Percentiles rank a stretch among this genome's conserved stretches.
phyloP scores from a whole-genome alignment of 176 grass and related monocot species.

The Oryza punctata region DNA sequence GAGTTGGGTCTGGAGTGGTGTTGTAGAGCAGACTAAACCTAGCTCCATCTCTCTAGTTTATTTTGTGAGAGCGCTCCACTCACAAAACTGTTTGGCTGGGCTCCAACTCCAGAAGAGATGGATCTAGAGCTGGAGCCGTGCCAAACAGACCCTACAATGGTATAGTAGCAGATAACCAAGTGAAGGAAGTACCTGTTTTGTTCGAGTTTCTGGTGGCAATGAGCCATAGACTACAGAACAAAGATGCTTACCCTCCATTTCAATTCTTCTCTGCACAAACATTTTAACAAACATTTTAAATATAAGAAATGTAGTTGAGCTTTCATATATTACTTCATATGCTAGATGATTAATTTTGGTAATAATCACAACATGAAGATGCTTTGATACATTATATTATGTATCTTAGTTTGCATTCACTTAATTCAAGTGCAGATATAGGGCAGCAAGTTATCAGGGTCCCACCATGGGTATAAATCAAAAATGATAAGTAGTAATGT shows the following conservation, averaged over 20 bases:
- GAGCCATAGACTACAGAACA: slow-evolving; percentile 99
- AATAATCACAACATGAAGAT: slow-evolving; percentile 7
- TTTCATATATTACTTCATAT: slow-evolving; percentile 28
- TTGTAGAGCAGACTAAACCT: too few relatives aligned
- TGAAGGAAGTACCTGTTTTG: slow-evolving; percentile 71
- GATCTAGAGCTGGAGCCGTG: too few relatives aligned
- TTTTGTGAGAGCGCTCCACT: too few relatives aligned
- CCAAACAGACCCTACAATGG: too few relatives aligned
- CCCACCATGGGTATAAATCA: slow-evolving; percentile 3
- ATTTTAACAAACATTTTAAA: slow-evolving; percentile 30
- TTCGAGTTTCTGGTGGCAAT: slow-evolving; percentile 94
- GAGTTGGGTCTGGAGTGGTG: too few relatives aligned
- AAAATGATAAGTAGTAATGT: slow-evolving; percentile 4
- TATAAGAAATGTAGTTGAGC: slow-evolving; percentile 30
- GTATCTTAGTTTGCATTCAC: not conserved
- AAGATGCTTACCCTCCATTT: slow-evolving; percentile 79
- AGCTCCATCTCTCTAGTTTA: too few relatives aligned
- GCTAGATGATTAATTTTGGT: not conserved
- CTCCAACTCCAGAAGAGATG: too few relatives aligned
- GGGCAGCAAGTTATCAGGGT: not conserved
- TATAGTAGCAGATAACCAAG: slow-evolving; percentile 19
- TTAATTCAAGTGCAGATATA: not conserved
- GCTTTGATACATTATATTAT: not conserved
- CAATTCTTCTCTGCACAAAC: slow-evolving; percentile 76
- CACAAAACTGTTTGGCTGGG: too few relatives aligned